Base-by-base conservation (phyloP, 2,329 filamentous ascomycete species). In the Aspergillus clavatus region DNA sequence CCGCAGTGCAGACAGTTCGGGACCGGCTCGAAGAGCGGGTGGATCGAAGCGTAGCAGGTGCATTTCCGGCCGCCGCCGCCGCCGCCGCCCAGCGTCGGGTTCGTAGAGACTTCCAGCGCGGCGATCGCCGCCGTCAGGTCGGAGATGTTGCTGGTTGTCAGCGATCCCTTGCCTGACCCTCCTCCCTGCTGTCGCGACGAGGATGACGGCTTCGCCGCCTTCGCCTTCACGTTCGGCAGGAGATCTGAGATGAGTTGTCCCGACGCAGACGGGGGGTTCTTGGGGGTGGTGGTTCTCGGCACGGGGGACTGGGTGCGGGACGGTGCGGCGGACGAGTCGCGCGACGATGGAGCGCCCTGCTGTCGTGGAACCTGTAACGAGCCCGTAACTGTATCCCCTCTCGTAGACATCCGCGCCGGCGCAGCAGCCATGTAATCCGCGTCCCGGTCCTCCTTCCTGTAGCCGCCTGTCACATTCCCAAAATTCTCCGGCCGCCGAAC, bases 1-100 rank as follows among this genome's bases (percentile, higher is more conserved):
- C 93, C 93, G 59, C 93, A 98, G 36, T 79, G 84, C 12, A 94
- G 72, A 63, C 93, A 98, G 64, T 97, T 98, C 0, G 93, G 93
- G 0, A 90, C 89, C 0, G 91, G 89, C n/a, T 81, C 81, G 36
- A 96, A 84, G 2, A 97, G 78, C 0, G 91, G 87, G 65, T 98
- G 93, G 1, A 87, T 81, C 0, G 86, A 83, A 0, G 87, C 93
- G 60, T 94, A 89, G 66, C 93, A 98, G 57, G 86, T 86, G 68
- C 93, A 98, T 57, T 66, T 72, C 45, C 82, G 82, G n/a, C 86
- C 79, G 40, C 81, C 76, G 5, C 82, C 72, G n/a, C 86, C 79
- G 40, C 81, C 76, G 5, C 82, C 72, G 29, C 75, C 69, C 19
- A 89, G 69, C 0, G 82, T 80, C 0, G 89, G 89, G 61, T 96